Evolutionary conservation across 2,329 filamentous ascomycete species (phyloP), one percentile per base, ranked within the genome.

Genomic region (Ambrosiella beaveri): DNA sequence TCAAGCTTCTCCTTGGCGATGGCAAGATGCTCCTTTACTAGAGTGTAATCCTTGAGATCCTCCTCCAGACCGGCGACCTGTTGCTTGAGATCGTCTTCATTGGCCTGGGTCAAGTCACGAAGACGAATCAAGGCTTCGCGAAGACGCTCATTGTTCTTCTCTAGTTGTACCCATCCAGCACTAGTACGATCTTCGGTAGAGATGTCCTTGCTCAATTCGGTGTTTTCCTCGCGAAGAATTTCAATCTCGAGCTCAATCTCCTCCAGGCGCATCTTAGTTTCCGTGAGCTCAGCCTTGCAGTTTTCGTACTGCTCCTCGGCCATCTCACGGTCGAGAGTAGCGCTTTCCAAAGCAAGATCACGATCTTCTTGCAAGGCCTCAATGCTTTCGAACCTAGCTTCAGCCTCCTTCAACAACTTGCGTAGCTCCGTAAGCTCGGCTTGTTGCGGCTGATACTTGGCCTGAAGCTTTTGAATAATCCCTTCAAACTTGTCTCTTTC

Each of bases 261-360:
- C 68, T 97, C 90, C 1, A 82, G 71, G 65, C 84, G 88, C 59
- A 79, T 73, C 65, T 88, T 87, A 57, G 95, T 69, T 1, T 81
- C 77, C 41, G 95, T 86, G 27, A 94, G 73, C 66, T 98, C 90
- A 1, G 80, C 77, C 67, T 89, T 93, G 55, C 85, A 75, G 15
- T 85, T 81, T 63, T 97, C 93, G 0, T 87, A 85, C 49, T 83
- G 88, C 70, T 96, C 91, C 69, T 98, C 90, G 0, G 93, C 93
- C 86, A 97, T 95, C 69, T 98, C 91, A 50, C 88, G 82, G 67
- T 98, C 93, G 35, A 98, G 74, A 0, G 87, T 85, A 6, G 89
- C 88, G 70, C 93, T 80, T 70, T 98, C 93, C 65, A 96, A 72
- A 6, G 86, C 80, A 2, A 84, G 79, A 37, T 97, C 93, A 68